Base-by-base conservation (phyloP, 2,329 filamentous ascomycete species). In the Hypocrella siamensis region DNA sequence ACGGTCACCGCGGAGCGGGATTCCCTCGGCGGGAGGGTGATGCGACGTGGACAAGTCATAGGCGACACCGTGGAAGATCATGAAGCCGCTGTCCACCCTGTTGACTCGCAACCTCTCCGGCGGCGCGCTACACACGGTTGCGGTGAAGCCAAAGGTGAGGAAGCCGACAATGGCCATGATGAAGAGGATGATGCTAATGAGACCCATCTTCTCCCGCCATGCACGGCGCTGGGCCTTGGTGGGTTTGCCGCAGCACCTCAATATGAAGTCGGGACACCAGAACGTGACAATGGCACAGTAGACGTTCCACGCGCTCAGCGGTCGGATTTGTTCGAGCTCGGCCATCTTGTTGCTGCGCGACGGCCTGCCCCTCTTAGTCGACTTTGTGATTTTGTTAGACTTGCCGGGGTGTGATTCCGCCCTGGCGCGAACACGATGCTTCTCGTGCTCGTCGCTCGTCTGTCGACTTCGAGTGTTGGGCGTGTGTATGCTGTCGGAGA, bases 201-300 rank as follows among this genome's bases (percentile, higher is more conserved):
- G 61, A 3, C 90, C 90, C 65, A 98, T 92, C 67, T 98, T 98
- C 53, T 98, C 90, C 42, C 90, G 74, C 90, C 90, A 98, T 3
- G 90, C 90, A 46, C 84, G 72, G 49, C 85, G 79, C 54, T 96
- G 84, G 12, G 79, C 84, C 54, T 81, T 90, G 28, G 81, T 69
- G 6, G 75, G 74, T 65, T 81, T 92, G 25, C 86, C 85, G 47
- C 85, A 90, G 56, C 83, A 93, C 42, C 69, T 72, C 33, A 98
- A 63, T 18, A 94, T 57, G 38, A 88, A 80, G 49, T 85, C 78
- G 1, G 90, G 90, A 35, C 75, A 80, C 86, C 90, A 96, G 48
- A 96, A 94, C 0, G 90, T 98, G 42, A 98, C 60, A 40, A 93
- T 72, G 30, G 81, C 79, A 56, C 90, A 98, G 60, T 98, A 98